Conservation (phyloP, 1,139 yeast species). For the Arxiozyma bovina region DNA sequence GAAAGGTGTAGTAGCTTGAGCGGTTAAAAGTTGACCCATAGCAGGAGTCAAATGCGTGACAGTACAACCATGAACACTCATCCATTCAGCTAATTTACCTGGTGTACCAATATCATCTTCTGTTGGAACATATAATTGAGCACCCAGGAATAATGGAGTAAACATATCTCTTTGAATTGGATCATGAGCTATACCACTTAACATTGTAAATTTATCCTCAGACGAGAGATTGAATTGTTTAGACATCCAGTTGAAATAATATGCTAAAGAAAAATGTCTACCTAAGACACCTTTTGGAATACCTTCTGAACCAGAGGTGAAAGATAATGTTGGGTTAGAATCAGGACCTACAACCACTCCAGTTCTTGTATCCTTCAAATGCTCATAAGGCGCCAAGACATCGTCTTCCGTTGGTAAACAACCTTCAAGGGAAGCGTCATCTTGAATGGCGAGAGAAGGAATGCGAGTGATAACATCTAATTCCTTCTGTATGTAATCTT, state of each 20-base stretch:
- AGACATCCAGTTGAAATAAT: conserved; percentile 99
- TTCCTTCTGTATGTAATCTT: conserved; percentile 62
- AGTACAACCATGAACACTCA: conserved; percentile 82
- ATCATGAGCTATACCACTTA: conserved; percentile 97
- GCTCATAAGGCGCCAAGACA: conserved; percentile 41
- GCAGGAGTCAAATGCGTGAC: conserved; percentile 98
- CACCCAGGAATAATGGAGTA: conserved; percentile 94
- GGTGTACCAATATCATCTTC: conserved; percentile 98
- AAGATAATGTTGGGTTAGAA: conserved; percentile 89
- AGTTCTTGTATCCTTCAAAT: conserved; percentile 48
- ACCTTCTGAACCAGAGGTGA: conserved; percentile 98
- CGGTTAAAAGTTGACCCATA: conserved; percentile 94
- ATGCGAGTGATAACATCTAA: conserved; percentile 63
- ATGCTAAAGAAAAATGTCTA: conserved; percentile 91
- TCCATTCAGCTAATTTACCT: conserved; percentile 95
- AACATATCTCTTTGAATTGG: conserved; percentile 99
- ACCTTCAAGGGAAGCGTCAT: conserved; percentile 69
- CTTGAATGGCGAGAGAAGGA: conserved; percentile 67
- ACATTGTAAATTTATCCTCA: conserved; percentile 88
- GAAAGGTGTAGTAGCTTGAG: conserved; percentile 88
- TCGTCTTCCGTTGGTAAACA: conserved; percentile 41
- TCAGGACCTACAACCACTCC: conserved; percentile 98
- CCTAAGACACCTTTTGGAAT: conserved; percentile 98
- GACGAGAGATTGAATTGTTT: conserved; percentile 66
- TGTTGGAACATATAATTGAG: conserved; percentile 85